Base-by-base conservation (phyloP, 176 grass and related monocot species). In the Otatea glauca region DNA sequence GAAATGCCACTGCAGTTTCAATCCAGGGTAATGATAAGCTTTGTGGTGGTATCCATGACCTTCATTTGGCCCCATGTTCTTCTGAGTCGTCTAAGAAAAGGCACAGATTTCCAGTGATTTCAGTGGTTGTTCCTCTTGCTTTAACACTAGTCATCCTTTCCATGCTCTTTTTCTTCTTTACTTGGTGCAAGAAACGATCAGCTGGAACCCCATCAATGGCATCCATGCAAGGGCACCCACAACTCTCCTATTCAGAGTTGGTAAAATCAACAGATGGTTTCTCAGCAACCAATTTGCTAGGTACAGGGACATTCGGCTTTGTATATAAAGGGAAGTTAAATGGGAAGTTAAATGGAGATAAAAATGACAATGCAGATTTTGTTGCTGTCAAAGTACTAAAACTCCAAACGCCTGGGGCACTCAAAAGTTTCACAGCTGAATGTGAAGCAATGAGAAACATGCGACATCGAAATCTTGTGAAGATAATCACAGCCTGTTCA, bases 371-470 rank as follows among this genome's bases (percentile, higher is more conserved):
- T 34, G 20, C 18, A 7, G 58, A 20, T 25, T 2, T 70, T 35
- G 25, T 76, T 80, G 86, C 88, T 76, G 27, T 90, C 5, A 90
- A 90, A 72, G 88, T 90, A 27, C 41, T 86, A 3, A 86, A 82
- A 34, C 88, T 81, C 21, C 59, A 86, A 27, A 53, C 51, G 5
- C 86, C 70, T 15, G 83, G 69, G 15, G 83, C 77, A 9, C 14
- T 75, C 12, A 86, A 64, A 9, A 90, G 88, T 77, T 86, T 90
- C 39, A 20, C 5, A 7, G 48, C 15, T 15, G 88, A 90, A 77
- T 90, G 88, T 23, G 83, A 90, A 65, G 77, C 77, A 1, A 59
- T 90, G 43, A 76, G 82, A 75, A 85, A 74, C n/a, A 0, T 80
- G 2, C 82, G 82, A 0, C 87, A 89, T 4, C 65, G 82, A 10